These are phyloP conservation scores for Colletotrichum tamarilloi DNA, from an alignment of 2,329 filamentous ascomycete species.

Conservation along the genomic window DNA sequence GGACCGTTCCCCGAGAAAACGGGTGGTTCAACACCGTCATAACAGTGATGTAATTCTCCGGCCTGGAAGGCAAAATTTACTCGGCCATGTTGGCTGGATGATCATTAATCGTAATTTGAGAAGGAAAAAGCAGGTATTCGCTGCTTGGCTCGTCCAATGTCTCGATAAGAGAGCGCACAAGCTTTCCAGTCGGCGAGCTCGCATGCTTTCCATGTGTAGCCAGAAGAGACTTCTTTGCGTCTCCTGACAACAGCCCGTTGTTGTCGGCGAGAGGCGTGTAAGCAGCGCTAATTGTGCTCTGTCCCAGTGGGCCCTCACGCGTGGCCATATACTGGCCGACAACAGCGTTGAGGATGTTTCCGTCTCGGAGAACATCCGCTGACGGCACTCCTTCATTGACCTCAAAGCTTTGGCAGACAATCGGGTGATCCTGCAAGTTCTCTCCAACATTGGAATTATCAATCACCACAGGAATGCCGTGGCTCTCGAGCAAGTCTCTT, in stretches of 20 bases:
- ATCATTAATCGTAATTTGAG: conserved; percentile 42
- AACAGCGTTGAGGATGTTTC: conserved; percentile 44
- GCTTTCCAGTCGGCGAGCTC: conserved; percentile 31
- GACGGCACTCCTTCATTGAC: conserved; percentile 52
- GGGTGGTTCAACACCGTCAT: conserved; percentile 71
- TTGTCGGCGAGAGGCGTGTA: conserved; percentile 48
- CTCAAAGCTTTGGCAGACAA: conserved; percentile 51
- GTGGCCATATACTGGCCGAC: conserved; percentile 49
- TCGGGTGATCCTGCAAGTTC: conserved; percentile 54
- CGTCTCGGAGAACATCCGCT: conserved; percentile 48
- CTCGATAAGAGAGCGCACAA: conserved; percentile 43
- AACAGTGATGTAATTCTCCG: conserved; percentile 64
- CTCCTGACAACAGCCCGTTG: conserved; percentile 40
- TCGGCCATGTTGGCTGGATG: conserved; percentile 41
- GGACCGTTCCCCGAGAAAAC: conserved; percentile 68
- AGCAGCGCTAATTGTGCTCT: conserved; percentile 31
- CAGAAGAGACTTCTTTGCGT: conserved; percentile 42
- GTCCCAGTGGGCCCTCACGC: conserved; percentile 47
- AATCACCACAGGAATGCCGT: conserved; percentile 44
- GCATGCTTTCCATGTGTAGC: conserved; percentile 29
- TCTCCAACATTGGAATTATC: conserved; percentile 51
- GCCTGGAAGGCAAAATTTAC: conserved; percentile 38
- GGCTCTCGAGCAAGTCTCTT: conserved; percentile 44
- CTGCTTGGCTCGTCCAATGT: conserved; percentile 43
- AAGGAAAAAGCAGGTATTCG: conserved; percentile 49